Evolutionary conservation across 2,329 filamentous ascomycete species (phyloP).

Genomic region (Dactylellina parvicollis): DNA sequence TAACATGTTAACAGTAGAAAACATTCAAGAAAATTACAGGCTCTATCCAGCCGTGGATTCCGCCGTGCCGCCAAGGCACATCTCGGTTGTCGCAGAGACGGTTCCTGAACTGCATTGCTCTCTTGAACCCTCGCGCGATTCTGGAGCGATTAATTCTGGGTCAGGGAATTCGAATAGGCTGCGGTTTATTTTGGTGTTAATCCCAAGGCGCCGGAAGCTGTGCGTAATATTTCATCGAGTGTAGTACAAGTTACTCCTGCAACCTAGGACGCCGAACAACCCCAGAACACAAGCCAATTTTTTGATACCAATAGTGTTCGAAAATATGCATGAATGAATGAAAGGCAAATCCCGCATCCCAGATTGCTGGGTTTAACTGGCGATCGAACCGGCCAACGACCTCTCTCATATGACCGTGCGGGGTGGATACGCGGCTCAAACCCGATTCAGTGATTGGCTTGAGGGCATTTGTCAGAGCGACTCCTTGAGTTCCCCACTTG

Average conservation of each 20-base stretch:
- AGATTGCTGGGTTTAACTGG: constrained; percentile 9
- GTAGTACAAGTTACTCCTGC: not conserved
- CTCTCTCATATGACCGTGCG: constrained; percentile 39
- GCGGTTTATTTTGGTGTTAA: not conserved
- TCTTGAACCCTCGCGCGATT: too few species aligned
- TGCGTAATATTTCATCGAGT: constrained; percentile 3
- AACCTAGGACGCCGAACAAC: constrained; percentile 37
- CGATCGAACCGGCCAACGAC: not conserved
- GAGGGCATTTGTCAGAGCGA: constrained; percentile 35
- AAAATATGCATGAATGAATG: constrained; percentile 28
- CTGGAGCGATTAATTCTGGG: too few species aligned
- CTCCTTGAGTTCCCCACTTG: constrained; percentile 1
- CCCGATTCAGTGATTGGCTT: not conserved
- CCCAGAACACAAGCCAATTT: constrained; percentile 9
- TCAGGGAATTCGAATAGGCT: too few species aligned
- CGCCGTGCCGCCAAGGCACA: not conserved
- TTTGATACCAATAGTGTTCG: constrained; percentile 45
- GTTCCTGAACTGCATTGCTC: too few species aligned
- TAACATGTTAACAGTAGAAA: too few species aligned
- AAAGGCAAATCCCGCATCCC: constrained; percentile 33
- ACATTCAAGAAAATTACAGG: constrained; percentile 5
- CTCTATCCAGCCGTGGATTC: not conserved
- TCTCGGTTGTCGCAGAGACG: not conserved
- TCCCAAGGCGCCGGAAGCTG: not conserved
- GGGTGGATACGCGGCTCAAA: constrained; percentile 29